Base-by-base conservation (phyloP, 2,329 filamentous ascomycete genomes). In the Colletotrichum sublineola region DNA sequence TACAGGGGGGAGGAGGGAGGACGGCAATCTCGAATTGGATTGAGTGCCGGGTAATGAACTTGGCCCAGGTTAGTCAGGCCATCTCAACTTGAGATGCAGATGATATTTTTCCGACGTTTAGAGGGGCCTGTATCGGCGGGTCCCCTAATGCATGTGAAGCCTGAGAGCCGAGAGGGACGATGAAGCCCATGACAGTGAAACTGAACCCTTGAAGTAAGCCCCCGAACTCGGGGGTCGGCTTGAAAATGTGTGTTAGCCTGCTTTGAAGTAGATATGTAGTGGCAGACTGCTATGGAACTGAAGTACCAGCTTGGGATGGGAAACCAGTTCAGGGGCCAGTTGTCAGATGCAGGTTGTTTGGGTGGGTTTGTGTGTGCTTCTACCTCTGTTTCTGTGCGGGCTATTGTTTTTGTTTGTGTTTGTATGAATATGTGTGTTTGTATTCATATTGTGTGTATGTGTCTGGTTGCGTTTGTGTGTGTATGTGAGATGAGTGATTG, bases 1-100 rank as follows among this genome's bases (percentile, higher is more conserved):
- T 69, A 66, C 64, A 66, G 52, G 64, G 63, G 68, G 64, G 64
- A 38, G 18, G 42, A 44, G 42, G 60, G 15, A 48, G 48, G 48
- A 33, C 33, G 24, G 60, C 33, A 46, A 55, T 69, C 48, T 64
- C 46, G 53, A 72, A 40, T 24, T 64, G 55, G 69, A 15, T 14
- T 29, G 55, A 69, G 44, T 61, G 60, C 69, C 66, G 53, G 60
- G 53, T 20, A 15, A 36, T 52, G 66, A 46, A 61, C 50, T 60
- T 63, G 40, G 46, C 24, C 15, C 44, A 20, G 48, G 66, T 18
- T 40, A n/a, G 6, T 11, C 24, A 61, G 46, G 18, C 29, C 52
- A 52, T n/a, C 7, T 9, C 18, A 8, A 33, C 24, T 38, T 33
- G 36, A 33, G 33, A 38, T 40, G 44, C 31, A 57, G 24, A 44